Evolutionary conservation across 257 asterid species (phyloP).

Genomic region (Lantana camara): DNA sequence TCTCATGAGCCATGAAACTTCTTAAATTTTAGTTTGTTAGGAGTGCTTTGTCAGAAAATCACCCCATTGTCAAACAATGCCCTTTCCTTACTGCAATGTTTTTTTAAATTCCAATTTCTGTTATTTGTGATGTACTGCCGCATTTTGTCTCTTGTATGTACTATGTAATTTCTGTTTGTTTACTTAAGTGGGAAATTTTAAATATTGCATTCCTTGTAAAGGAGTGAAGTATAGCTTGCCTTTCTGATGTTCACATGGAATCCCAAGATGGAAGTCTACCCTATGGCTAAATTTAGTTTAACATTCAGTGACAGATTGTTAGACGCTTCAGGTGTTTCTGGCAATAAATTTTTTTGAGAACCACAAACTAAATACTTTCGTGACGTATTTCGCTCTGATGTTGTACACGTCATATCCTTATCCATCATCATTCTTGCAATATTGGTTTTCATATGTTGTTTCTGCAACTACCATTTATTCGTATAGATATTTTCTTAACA

Average conservation of each 20-base stretch:
- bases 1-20: background rate
- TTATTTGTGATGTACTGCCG: background rate
- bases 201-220: background rate
- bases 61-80: background rate
- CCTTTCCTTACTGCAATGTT: background rate
- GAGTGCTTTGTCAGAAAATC: background rate
- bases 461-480: too few relatives aligned
- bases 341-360: too few relatives aligned
- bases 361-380: too few relatives aligned
- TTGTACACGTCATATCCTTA: too few relatives aligned
- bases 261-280: background rate
- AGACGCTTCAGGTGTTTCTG: too few relatives aligned
- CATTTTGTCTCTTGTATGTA: background rate
- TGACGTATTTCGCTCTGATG: too few relatives aligned
- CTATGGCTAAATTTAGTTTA: background rate
- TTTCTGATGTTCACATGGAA: conserved; percentile 1
- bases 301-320: too few relatives aligned
- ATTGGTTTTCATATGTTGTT: too few relatives aligned
- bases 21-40: background rate
- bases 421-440: too few relatives aligned
- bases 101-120: background rate
- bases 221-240: background rate
- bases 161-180: background rate
- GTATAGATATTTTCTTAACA: background rate
- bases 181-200: background rate